Base-by-base conservation (phyloP, 352 stramenopile species). In the Plasmopara viticola region DNA sequence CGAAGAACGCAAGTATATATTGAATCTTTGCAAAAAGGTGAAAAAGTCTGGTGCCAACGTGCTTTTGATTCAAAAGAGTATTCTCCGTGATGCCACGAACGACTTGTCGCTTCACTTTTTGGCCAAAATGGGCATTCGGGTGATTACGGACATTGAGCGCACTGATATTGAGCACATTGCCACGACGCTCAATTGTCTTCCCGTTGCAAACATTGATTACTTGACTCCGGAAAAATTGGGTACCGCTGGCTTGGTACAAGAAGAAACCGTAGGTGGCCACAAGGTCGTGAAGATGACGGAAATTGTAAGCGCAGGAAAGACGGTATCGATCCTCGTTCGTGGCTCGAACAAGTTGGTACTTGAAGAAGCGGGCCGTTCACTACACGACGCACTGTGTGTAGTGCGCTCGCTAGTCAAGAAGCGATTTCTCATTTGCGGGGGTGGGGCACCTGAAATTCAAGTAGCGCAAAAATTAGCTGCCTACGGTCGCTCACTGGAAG, bases 241-340 rank as follows among this genome's bases (percentile, higher is more conserved):
- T 28, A 75, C 66, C 34, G 95, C 95, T 1, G 90, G 93, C 8
- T 74, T 98, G 14, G 96, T 99, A 38, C 82, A 97, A 47, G 97
- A 99, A 75, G 87, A 99, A 51, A 93, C 88, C 38, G 78, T 99
- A 39, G 87, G 86, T 43, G 91, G 84, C 38, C 90, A 98, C 74
- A 98, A 98, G 78, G 94, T 99, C 17, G 95, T 99, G 41, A 99
- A 99, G 79, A 97, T 99, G 67, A 99, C 95, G 8, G 97, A 98
- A 55, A 94, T 99, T 30, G 69, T 85, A 28, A 97, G 97, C 71
- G 87, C 86, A 15, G 94, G 94, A 48, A 96, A 95, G 67, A 99
- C 96, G 20, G 95, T 98, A 62, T 98, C 95, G 30, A 97, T 99
- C 20, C 84, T 99, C 20, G 86, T 99, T 50, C 90, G 97, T 46